Evolutionary conservation across 148 eudicot species (phyloP), one percentile per base, ranked within the genome.

Genomic region (Spergularia marina): DNA sequence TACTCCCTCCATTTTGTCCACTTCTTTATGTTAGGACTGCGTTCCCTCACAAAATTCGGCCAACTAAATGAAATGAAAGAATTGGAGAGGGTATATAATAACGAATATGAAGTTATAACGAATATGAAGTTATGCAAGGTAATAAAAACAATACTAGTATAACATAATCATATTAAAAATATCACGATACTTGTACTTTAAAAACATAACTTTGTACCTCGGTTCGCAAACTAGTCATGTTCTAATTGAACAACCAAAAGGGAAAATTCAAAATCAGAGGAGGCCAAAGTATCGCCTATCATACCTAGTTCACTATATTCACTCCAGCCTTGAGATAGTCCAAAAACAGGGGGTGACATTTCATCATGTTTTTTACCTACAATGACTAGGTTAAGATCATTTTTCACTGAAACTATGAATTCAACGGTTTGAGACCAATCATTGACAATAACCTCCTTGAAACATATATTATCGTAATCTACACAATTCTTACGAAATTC

Each of bases 321-420:
- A 15, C 58, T 75, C 79, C 79, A 82, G 9, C 68, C 76, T 6
- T 75, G 7, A 44, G 49, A 51, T 39, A 82, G 68, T 8, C 85
- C 85, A 25, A 23, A 34, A 4, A 66, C 12, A 0, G 79, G 64
- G 6, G 63, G 54, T 34, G 51, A 75, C 12, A 57, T 65, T 1
- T 64, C n/a, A 16, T 79, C 61, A 66, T 82, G 85, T 51, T 82
- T 67, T 66, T 79, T 79, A 16, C 85, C 85, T 39, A 82, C 79
- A 12, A 82, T 61, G 15, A 75, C 61, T 18, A 82, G 56, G 58
- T 82, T 76, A 44, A 71, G 49, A 52, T 54, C 58, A 44, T 75
- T 67, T 36, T 81, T 79, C 71, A 78, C 34, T 12, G 78, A 41
- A 0, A 71, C 39, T 15, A 74, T 60, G n/a, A 77, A 14, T 12